Evolutionary conservation across 768 basidiomycete species (phyloP), one percentile per base, ranked within the genome.

Genomic region (Lentinula raphanica): DNA sequence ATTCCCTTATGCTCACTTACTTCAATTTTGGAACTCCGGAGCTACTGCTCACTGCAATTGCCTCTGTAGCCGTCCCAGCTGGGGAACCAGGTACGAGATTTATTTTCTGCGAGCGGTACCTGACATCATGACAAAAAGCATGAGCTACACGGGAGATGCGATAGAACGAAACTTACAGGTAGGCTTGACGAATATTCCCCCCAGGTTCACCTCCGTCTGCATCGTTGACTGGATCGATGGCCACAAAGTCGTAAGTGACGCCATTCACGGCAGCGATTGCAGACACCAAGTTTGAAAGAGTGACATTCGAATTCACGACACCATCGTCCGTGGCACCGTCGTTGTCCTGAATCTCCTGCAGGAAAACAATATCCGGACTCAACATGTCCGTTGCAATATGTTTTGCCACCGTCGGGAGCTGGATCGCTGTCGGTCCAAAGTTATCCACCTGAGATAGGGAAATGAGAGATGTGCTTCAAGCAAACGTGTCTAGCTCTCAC

Each of bases 281-380:
- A 17, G 72, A 71, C 3, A 77, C 73, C 23, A 87, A 69, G 9
- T 72, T 78, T 19, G 72, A 64, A 32, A 87, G 70, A 5, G 84
- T 86, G 56, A 79, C 63, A 65, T 82, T 80, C 8, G 81, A 82
- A 51, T 66, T 71, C 45, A 84, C 80, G 4, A 74, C 74, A 19
- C 84, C 85, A 63, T 85, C 76, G 63, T 85, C 67, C 0, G 67
- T 76, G 1, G 76, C 63, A 5, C 83, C 83, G 2, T 75, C 76
- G 66, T 84, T 79, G 66, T 84, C 83, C 63, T 85, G 82, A 17
- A 87, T 80, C 62, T 87, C 85, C 68, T 87, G 84, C 6, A 87
- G 61, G 66, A 85, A 84, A 60, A 87, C 66, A 54, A 87, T 73
- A 63, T 86, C 83, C 1, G 85, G 84, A 0, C 77, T 73, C 17